Percentiles rank a stretch among this genome's conserved stretches.
Conservation (phyloP, 2,329 filamentous ascomycete species). For the Cladosporium sp. region DNA sequence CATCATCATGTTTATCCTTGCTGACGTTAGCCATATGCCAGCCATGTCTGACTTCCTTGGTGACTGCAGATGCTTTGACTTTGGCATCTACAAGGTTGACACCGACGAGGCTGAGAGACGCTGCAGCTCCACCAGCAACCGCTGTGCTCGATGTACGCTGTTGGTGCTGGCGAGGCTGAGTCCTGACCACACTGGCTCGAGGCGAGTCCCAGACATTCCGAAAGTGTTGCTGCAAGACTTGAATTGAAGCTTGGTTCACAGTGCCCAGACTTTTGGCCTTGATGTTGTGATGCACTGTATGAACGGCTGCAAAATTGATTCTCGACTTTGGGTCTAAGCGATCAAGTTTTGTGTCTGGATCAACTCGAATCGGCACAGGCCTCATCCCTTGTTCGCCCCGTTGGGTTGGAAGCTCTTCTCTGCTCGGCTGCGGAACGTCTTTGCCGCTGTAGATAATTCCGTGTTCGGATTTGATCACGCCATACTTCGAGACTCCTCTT, state of each 20-base stretch:
- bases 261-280: neutral
- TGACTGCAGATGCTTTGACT: no score
- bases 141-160: no score
- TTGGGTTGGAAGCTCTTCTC: neutral
- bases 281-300: conserved; percentile 29
- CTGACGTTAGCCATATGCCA: no score
- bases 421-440: neutral
- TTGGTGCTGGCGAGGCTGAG: no score
- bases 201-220: neutral
- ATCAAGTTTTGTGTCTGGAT: conserved; percentile 6
- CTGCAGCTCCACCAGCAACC: no score
- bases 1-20: no score
- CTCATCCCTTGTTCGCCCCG: conserved; percentile 21
- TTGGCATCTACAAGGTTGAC: no score
- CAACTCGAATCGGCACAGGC: conserved; percentile 23
- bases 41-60: no score
- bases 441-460: conserved; percentile 26
- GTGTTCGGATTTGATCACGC: conserved; percentile 25
- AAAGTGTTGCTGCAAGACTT: neutral
- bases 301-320: conserved; percentile 23
- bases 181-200: no score
- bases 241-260: neutral
- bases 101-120: no score
- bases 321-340: conserved; percentile 21
- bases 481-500: conserved; percentile 24